Conservation (phyloP, 306 rosid genomes). For the Oxytropis ochrocephala region DNA sequence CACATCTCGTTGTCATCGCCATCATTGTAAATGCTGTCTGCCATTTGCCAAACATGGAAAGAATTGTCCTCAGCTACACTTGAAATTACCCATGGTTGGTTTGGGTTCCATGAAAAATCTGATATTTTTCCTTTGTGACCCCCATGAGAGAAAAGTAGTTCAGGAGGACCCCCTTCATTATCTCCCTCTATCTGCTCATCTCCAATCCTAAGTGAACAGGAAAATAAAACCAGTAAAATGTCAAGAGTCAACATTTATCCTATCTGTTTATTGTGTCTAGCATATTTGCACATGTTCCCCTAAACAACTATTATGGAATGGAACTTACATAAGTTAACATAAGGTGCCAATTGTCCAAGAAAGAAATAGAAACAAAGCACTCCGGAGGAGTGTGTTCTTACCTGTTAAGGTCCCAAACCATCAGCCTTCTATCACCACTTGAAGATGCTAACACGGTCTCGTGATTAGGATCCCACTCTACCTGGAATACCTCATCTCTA, state of each 20-base stretch:
- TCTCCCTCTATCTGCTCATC: slow-evolving; percentile 87
- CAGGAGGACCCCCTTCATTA: slow-evolving; percentile 84
- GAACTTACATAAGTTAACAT: not conserved
- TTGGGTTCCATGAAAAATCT: slow-evolving; percentile 82
- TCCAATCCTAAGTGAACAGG: slow-evolving; percentile 50
- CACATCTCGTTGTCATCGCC: slow-evolving; percentile 32
- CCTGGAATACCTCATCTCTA: slow-evolving; percentile 95
- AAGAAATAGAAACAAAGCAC: not conserved
- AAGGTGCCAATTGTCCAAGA: not conserved
- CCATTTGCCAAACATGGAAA: slow-evolving; percentile 86
- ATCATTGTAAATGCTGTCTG: slow-evolving; percentile 57
- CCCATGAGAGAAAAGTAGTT: slow-evolving; percentile 79
- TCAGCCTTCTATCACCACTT: slow-evolving; percentile 78
- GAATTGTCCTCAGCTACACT: slow-evolving; percentile 91
- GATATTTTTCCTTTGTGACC: slow-evolving; percentile 93
- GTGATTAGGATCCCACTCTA: slow-evolving; percentile 97
- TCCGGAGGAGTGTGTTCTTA: slow-evolving; percentile 1
- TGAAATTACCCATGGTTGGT: slow-evolving; percentile 76
- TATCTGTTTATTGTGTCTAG: not conserved
- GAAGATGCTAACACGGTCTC: slow-evolving; percentile 84
- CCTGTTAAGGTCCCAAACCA: slow-evolving; percentile 98
- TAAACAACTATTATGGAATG: not conserved
- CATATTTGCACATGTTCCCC: not conserved
- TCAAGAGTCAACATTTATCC: not conserved
- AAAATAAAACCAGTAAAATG: not conserved